A percentile compares a stretch with the other conserved stretches of the same genome.
These are phyloP conservation scores for Podospora pseudopauciseta DNA, from an alignment of 495 filamentous ascomycete species.

Conservation along the genomic window DNA sequence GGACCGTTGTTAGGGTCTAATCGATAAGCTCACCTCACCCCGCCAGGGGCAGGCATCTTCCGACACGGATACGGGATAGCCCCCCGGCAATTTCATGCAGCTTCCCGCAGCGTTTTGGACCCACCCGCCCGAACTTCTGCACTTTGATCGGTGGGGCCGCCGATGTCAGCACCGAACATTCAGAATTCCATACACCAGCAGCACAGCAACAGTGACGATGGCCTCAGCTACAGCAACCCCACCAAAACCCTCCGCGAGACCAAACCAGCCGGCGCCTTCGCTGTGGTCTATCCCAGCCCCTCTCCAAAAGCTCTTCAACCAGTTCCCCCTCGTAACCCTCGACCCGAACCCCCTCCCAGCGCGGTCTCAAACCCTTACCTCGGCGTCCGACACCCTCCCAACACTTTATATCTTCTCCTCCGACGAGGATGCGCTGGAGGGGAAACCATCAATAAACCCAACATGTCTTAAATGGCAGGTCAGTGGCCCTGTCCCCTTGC, in stretches of 20 bases:
- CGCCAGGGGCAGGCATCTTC: slow-evolving; percentile 8
- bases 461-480: slow-evolving; percentile 97
- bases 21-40: neutral
- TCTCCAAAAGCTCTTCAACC: slow-evolving; percentile 77
- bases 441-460: slow-evolving; percentile 82
- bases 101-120: slow-evolving; percentile 4
- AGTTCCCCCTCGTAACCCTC: slow-evolving; percentile 74
- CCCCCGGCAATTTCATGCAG: slow-evolving; percentile 17
- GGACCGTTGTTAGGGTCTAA: neutral
- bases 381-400: slow-evolving; percentile 45
- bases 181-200: neutral
- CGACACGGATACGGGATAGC: neutral
- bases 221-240: slow-evolving; percentile 7
- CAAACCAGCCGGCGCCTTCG: slow-evolving; percentile 39
- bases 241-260: neutral
- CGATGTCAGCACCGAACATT: neutral
- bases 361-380: slow-evolving; percentile 47
- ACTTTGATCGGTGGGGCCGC: slow-evolving; percentile 3
- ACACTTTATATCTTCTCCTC: slow-evolving; percentile 77
- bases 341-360: slow-evolving; percentile 73
- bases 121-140: neutral
- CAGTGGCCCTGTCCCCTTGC: slow-evolving; percentile 27
- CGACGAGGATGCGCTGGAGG: slow-evolving; percentile 56
- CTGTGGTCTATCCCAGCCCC: slow-evolving; percentile 59
- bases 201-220: neutral